Evolutionary conservation across 805 yeast species (phyloP).

Genomic region (Candida glaebosa): DNA sequence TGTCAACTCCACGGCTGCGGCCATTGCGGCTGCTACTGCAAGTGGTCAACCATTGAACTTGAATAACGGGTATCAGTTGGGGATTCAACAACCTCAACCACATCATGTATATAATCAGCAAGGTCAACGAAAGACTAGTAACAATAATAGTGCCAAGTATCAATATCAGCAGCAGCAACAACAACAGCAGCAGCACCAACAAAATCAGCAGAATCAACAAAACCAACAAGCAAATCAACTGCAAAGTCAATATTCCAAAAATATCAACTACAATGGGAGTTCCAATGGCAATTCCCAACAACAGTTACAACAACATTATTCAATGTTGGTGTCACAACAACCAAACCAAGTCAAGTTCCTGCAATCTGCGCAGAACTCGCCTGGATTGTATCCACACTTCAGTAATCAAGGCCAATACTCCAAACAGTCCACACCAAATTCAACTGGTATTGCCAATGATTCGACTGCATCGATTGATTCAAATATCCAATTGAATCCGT

Average conservation of each 20-base stretch:
- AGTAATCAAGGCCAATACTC: conserved; percentile 13
- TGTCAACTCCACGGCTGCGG: conserved; percentile 43
- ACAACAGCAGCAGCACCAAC: conserved; percentile 15
- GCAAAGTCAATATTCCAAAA: conserved; percentile 6
- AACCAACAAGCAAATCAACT: conserved; percentile 13
- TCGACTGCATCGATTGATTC: conserved; percentile 8
- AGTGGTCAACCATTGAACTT: conserved; percentile 43
- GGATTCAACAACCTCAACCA: conserved; percentile 34
- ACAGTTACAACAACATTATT: conserved; percentile 7
- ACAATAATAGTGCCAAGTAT: neutral
- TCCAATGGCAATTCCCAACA: conserved; percentile 2
- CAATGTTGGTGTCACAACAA: conserved; percentile 10
- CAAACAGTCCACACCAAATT: conserved; percentile 11
- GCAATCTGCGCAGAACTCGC: conserved; percentile 20
- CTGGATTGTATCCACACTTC: conserved; percentile 19
- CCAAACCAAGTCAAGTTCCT: conserved; percentile 15
- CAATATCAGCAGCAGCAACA: conserved; percentile 11
- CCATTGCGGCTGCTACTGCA: conserved; percentile 47
- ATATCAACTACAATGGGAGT: conserved; percentile 1
- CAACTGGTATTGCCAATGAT: conserved; percentile 13
- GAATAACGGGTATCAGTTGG: conserved; percentile 24
- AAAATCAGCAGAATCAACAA: conserved; percentile 11
- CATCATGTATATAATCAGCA: conserved; percentile 16
- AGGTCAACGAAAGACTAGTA: conserved; percentile 1
- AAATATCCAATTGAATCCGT: conserved; percentile 10